These are phyloP conservation scores for Thalassiosira exigua DNA, from an alignment of 352 stramenopile genomes.

Conservation along the genomic window DNA sequence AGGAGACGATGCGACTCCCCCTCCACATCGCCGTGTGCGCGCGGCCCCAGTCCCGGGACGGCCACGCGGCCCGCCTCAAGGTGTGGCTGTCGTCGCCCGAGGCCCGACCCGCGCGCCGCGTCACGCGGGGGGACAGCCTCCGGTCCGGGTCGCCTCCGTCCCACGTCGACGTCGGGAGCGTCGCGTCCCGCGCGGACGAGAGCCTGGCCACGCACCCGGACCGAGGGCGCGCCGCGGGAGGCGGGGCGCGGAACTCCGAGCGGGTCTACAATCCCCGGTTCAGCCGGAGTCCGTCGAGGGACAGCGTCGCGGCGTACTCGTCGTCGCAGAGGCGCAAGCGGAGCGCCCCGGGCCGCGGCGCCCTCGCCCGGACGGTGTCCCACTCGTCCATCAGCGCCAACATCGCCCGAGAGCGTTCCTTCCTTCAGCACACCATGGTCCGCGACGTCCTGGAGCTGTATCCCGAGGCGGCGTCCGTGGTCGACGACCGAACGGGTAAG, in stretches of 20 bases:
- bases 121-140: too few relatives aligned
- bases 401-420: slow-evolving; percentile 24
- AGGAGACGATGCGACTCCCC: slow-evolving; percentile 45
- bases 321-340: slow-evolving; percentile 6
- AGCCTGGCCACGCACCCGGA: not conserved
- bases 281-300: slow-evolving; percentile 38
- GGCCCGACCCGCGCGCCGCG: too few relatives aligned
- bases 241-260: not conserved
- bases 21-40: slow-evolving; percentile 54
- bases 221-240: not conserved
- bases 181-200: not conserved
- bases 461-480: slow-evolving; percentile 32
- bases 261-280: slow-evolving; percentile 56
- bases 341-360: slow-evolving; percentile 3
- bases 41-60: too few relatives aligned
- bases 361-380: not conserved
- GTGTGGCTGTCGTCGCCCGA: too few relatives aligned
- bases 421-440: slow-evolving; percentile 52
- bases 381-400: slow-evolving; percentile 12
- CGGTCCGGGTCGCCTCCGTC: too few relatives aligned
- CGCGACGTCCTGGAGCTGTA: slow-evolving; percentile 46
- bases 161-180: too few relatives aligned
- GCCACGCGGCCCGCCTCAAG: too few relatives aligned
- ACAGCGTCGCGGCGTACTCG: slow-evolving; percentile 24
- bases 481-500: slow-evolving; percentile 49